A percentile compares a stretch with the other conserved stretches of the same genome.
These are phyloP conservation scores for Botrytis squamosa DNA, from an alignment of 2,329 filamentous ascomycete species.

Conservation along the genomic window DNA sequence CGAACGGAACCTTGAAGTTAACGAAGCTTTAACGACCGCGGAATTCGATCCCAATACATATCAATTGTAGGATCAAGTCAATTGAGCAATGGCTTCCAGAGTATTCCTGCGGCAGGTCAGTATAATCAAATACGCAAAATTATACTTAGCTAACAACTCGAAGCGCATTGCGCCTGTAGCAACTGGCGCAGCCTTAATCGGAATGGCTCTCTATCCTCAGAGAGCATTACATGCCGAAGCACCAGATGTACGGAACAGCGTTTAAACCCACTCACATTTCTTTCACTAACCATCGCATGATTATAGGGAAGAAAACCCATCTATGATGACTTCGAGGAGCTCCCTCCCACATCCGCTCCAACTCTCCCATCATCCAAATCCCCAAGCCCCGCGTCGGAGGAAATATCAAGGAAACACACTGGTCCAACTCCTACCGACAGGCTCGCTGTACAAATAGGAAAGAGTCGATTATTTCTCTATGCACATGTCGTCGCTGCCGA, in stretches of 20 bases:
- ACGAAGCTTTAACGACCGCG: constrained; percentile 19
- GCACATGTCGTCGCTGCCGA: constrained; percentile 71
- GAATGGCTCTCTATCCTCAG: constrained; percentile 47
- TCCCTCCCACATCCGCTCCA: constrained; percentile 38
- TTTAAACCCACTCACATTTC: constrained; percentile 9
- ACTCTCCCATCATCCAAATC: constrained; percentile 25
- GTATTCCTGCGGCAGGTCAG: constrained; percentile 53
- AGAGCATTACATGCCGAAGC: constrained; percentile 50
- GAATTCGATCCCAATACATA: constrained; percentile 11
- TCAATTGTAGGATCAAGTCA: constrained; percentile 24
- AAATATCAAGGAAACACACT: constrained; percentile 35
- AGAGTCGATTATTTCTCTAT: constrained; percentile 78
- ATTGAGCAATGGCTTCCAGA: constrained; percentile 51
- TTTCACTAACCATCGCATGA: constrained; percentile 24
- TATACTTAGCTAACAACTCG: constrained; percentile 26
- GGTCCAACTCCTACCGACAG: constrained; percentile 84
- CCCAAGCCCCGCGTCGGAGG: constrained; percentile 24
- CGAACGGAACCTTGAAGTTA: constrained; percentile 10
- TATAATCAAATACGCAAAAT: constrained; percentile 22
- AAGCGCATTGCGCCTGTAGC: constrained; percentile 51
- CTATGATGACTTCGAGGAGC: constrained; percentile 67
- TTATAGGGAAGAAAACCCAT: constrained; percentile 62
- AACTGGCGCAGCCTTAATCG: constrained; percentile 43
- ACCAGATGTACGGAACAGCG: constrained; percentile 32
- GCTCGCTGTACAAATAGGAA: constrained; percentile 78